Percentiles rank a stretch among this genome's conserved stretches.
Conservation (phyloP, 345 rosid genomes). For the Linum lewisii region DNA sequence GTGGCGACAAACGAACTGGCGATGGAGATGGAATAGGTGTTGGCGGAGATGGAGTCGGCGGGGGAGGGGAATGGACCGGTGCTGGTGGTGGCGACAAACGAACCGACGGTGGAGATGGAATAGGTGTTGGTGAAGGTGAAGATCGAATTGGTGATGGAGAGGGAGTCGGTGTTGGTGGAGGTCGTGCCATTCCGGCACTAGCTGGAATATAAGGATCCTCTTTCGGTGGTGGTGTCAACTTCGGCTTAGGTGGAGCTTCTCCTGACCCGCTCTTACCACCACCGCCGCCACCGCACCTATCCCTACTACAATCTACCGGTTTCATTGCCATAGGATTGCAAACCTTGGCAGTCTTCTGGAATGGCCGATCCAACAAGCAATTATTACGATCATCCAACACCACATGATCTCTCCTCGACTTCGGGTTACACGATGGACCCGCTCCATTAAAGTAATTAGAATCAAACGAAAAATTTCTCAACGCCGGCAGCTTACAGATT, state of each 20-base stretch:
- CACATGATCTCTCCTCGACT: conserved; percentile 3
- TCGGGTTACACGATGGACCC: conserved; percentile 11
- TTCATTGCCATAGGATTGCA: conserved; percentile 31
- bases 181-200: background rate
- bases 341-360: conserved; percentile 29
- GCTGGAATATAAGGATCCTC: background rate
- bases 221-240: background rate
- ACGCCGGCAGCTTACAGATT: conserved; percentile 13
- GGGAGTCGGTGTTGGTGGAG: background rate
- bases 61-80: no score
- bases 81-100: conserved; percentile 15
- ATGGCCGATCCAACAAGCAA: conserved; percentile 38
- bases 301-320: conserved; percentile 45
- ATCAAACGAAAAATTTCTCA: conserved; percentile 20
- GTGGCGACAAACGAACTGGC: background rate
- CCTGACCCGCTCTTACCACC: background rate
- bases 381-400: conserved; percentile 21
- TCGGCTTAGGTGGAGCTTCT: background rate
- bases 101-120: no score
- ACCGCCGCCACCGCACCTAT: conserved; percentile 19
- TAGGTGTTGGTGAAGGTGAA: background rate
- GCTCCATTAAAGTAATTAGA: conserved; percentile 22
- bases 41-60: no score
- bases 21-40: conserved; percentile 8
- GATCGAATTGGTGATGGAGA: conserved; percentile 3